phyloP scores from a whole-genome alignment of 2,329 filamentous ascomycete species.

The Incumbomyces lentus region DNA sequence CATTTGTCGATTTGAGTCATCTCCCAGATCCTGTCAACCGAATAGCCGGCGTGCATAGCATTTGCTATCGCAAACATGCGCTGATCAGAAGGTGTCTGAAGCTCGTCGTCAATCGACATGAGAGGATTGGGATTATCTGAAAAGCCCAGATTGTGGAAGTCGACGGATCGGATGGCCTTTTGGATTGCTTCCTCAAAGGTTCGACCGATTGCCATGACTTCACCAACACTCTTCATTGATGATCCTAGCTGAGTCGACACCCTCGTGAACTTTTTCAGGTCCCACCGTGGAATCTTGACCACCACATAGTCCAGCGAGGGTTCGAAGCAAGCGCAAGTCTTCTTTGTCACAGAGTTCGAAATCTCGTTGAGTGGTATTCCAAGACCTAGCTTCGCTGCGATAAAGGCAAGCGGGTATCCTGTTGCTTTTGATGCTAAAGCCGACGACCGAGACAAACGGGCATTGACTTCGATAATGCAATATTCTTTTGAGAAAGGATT shows the following conservation, averaged over 20 bases:
- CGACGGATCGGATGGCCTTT: constrained; percentile 90
- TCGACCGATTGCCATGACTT: constrained; percentile 95
- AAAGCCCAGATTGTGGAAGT: constrained; percentile 92
- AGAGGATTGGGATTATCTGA: constrained; percentile 72
- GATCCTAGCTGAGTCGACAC: constrained; percentile 93
- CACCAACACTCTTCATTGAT: constrained; percentile 98
- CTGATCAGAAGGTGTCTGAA: constrained; percentile 95
- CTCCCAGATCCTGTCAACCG: constrained; percentile 94
- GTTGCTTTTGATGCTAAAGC: constrained; percentile 94
- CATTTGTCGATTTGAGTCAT: constrained; percentile 98
- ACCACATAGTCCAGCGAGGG: constrained; percentile 96
- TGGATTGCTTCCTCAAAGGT: constrained; percentile 98
- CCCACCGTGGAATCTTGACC: constrained; percentile 98
- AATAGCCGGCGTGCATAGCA: constrained; percentile 89
- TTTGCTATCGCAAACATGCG: constrained; percentile 96
- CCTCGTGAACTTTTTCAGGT: constrained; percentile 96
- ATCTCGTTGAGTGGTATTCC: constrained; percentile 94
- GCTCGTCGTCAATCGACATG: constrained; percentile 91
- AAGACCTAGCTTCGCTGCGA: constrained; percentile 90
- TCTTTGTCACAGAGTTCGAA: constrained; percentile 88
- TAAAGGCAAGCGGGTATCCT: constrained; percentile 90
- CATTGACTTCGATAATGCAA: constrained; percentile 99
- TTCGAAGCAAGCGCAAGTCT: constrained; percentile 95
- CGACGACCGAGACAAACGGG: constrained; percentile 86
- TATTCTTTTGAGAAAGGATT: constrained; percentile 94